Percentiles rank a stretch among this genome's conserved stretches.
Conservation (phyloP, 805 yeast species). For the Candida rishiriensis region DNA sequence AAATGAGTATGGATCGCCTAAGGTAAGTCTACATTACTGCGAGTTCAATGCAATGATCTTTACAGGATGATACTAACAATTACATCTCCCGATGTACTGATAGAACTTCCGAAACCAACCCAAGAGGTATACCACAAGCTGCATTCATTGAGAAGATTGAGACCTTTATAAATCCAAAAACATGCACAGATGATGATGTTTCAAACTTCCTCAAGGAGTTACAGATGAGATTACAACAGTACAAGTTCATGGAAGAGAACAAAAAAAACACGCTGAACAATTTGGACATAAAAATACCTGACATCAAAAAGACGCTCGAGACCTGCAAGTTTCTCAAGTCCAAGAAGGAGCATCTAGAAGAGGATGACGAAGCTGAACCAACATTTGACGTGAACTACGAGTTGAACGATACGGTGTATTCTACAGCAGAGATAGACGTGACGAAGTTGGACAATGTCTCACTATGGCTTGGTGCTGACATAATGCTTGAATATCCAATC, state of each 20-base stretch:
- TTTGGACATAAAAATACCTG: constrained; percentile 77
- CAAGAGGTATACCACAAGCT: constrained; percentile 96
- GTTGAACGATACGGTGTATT: constrained; percentile 86
- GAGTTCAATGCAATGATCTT: too few relatives aligned
- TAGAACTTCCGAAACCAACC: constrained; percentile 63
- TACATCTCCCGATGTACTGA: constrained; percentile 4
- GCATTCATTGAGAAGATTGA: constrained; percentile 87
- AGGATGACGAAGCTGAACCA: constrained; percentile 29
- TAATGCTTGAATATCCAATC: constrained; percentile 91
- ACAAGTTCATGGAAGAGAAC: constrained; percentile 77
- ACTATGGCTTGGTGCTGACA: constrained; percentile 97
- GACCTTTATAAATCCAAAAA: constrained; percentile 50
- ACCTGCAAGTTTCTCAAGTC: constrained; percentile 58
- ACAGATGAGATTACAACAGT: constrained; percentile 86
- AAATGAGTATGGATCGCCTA: constrained; percentile 14
- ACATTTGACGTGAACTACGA: constrained; percentile 77
- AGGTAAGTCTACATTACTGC: constrained; percentile 9
- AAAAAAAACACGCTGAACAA: constrained; percentile 46
- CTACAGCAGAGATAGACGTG: constrained; percentile 70
- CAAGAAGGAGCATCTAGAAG: constrained; percentile 35
- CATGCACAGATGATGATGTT: constrained; percentile 31
- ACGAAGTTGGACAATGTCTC: constrained; percentile 57
- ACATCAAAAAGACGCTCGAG: constrained; percentile 77
- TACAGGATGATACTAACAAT: too few relatives aligned
- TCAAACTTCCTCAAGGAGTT: constrained; percentile 57